phyloP scores from a whole-genome alignment of 805 yeast genomes.

The Yarrowia divulgata region DNA sequence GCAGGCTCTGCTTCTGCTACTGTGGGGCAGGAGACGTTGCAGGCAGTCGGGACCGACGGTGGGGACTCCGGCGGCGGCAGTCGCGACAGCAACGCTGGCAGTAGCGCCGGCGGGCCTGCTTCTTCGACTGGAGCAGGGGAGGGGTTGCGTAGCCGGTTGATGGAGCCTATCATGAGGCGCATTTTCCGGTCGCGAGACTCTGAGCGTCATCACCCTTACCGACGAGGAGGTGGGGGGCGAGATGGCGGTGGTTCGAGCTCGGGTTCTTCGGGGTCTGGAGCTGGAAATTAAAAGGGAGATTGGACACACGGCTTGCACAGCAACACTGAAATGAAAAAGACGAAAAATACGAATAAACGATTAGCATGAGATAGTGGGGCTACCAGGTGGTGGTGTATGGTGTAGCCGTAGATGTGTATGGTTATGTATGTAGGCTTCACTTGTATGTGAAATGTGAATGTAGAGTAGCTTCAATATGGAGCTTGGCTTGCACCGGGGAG shows the following conservation, averaged over 20 bases:
- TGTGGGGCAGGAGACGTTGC: conserved; percentile 38
- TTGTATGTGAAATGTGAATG: background rate
- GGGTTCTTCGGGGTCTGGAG: background rate
- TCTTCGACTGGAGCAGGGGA: background rate
- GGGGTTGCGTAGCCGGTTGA: conserved; percentile 26
- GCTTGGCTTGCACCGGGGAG: conserved; percentile 6
- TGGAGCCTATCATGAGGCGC: conserved; percentile 32
- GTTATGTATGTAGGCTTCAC: background rate
- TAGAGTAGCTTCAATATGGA: conserved; percentile 4
- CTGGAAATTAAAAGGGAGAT: conserved; percentile 5
- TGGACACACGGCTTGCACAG: conserved; percentile 13
- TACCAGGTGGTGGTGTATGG: too few relatives aligned
- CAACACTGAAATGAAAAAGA: background rate
- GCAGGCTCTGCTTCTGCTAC: conserved; percentile 22
- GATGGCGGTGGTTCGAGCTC: background rate
- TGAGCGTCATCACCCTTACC: conserved; percentile 27
- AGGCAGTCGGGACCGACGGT: conserved; percentile 39
- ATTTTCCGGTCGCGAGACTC: conserved; percentile 21
- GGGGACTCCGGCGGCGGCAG: conserved; percentile 38
- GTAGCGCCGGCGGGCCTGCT: background rate
- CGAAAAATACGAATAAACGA: conserved; percentile 7
- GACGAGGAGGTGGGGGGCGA: background rate
- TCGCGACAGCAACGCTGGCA: conserved; percentile 15
- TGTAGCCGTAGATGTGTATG: background rate
- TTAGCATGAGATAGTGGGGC: conserved; percentile 1